Conservation (phyloP, 208 protist genomes). For the Borovskyia barvae region DNA sequence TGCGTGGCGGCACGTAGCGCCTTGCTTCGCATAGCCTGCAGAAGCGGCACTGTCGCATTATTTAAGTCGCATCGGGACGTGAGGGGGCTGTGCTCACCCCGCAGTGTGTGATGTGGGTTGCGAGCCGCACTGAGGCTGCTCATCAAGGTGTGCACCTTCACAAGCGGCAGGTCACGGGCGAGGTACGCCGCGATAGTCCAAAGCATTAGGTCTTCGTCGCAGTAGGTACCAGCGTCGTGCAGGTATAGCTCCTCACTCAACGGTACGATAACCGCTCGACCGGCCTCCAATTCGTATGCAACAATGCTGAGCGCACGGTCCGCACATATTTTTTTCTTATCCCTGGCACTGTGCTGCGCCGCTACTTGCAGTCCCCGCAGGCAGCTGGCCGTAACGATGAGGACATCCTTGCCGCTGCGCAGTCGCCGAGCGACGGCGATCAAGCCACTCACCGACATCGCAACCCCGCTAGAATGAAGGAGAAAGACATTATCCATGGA, state of each 20-base stretch:
- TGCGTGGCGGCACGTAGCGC: constrained; percentile 66
- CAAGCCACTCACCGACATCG: constrained; percentile 40
- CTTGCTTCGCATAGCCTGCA: constrained; percentile 62
- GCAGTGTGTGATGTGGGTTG: constrained; percentile 64
- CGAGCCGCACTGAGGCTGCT: constrained; percentile 39
- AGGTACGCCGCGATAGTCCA: constrained; percentile 84
- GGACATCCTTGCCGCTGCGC: constrained; percentile 70
- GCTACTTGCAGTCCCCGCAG: constrained; percentile 47
- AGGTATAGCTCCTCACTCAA: constrained; percentile 73
- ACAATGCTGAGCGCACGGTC: constrained; percentile 62
- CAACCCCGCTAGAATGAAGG: constrained; percentile 68
- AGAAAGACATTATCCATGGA: constrained; percentile 74
- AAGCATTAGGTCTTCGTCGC: constrained; percentile 87
- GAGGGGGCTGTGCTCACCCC: constrained; percentile 56
- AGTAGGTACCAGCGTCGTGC: constrained; percentile 81
- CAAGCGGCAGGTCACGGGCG: constrained; percentile 70
- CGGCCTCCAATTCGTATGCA: constrained; percentile 69
- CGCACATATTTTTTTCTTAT: constrained; percentile 27
- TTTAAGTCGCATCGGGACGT: constrained; percentile 45
- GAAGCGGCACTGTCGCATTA: constrained; percentile 48
- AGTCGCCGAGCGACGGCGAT: constrained; percentile 54
- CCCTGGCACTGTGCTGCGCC: constrained; percentile 25
- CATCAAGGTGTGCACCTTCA: constrained; percentile 80
- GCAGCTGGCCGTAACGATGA: constrained; percentile 65
- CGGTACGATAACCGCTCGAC: constrained; percentile 59